A percentile compares a stretch with the other conserved stretches of the same genome.
These are phyloP conservation scores for Penicillium sp. DNA, from an alignment of 2,329 filamentous ascomycete genomes.

Conservation along the genomic window DNA sequence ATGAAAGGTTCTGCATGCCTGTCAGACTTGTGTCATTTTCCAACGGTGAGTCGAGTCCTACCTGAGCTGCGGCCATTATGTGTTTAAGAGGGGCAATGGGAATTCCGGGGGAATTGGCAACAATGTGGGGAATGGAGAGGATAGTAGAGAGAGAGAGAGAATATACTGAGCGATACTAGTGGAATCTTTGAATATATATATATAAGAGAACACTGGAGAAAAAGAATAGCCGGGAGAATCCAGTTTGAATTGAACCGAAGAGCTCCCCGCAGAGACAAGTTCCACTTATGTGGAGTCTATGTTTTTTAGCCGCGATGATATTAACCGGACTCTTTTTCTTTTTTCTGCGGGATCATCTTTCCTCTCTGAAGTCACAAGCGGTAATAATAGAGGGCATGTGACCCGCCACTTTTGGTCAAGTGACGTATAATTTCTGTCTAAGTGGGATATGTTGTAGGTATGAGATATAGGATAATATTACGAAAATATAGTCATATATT, in stretches of 20 bases:
- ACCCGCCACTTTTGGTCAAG: neutral
- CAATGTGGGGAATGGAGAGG: neutral
- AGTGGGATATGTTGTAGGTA: neutral
- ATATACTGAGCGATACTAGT: neutral
- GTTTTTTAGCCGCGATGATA: constrained; percentile 10
- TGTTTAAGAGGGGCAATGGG: neutral
- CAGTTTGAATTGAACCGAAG: constrained; percentile 20
- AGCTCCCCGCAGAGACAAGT: constrained; percentile 15
- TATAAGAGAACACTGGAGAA: neutral
- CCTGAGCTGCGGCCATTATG: constrained; percentile 21
- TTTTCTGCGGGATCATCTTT: neutral
- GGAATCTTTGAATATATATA: neutral
- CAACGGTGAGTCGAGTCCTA: constrained; percentile 2
- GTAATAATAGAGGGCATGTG: neutral
- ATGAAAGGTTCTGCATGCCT: constrained; percentile 68
- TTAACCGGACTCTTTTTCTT: constrained; percentile 1
- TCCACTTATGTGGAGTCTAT: constrained; percentile 1
- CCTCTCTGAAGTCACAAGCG: neutral
- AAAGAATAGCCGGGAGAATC: constrained; percentile 16
- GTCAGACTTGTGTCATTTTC: neutral
- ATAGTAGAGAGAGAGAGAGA: neutral
- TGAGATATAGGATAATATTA: neutral
- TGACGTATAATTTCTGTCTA: neutral
- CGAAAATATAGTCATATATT: too few relatives aligned
- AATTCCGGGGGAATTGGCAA: neutral